Evolutionary conservation across 768 basidiomycete species (phyloP).

Genomic region (Xerocomellus intermedius): DNA sequence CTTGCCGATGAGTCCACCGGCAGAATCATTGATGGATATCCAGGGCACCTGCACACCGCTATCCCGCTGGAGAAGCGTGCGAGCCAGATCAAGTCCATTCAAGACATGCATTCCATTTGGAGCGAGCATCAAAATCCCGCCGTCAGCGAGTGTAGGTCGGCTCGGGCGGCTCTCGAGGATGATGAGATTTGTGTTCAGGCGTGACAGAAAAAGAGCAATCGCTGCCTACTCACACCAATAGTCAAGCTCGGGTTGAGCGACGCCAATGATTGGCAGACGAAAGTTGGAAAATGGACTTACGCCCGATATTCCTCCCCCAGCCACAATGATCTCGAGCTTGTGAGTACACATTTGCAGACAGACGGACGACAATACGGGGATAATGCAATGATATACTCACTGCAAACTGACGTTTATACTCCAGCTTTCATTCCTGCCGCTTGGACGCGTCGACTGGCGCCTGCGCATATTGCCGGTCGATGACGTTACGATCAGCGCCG

Average conservation of each 20-base stretch:
- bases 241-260: neutral
- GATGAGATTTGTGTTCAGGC: constrained; percentile 12
- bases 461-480: constrained; percentile 6
- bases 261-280: neutral
- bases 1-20: constrained; percentile 22
- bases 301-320: constrained; percentile 29
- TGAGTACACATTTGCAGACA: constrained; percentile 13
- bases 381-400: neutral
- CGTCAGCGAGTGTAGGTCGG: constrained; percentile 19
- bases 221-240: constrained; percentile 11
- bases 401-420: constrained; percentile 8
- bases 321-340: constrained; percentile 26
- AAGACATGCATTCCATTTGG: constrained; percentile 31
- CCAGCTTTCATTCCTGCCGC: constrained; percentile 4
- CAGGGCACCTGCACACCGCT: constrained; percentile 20
- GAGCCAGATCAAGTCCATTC: constrained; percentile 26
- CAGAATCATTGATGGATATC: constrained; percentile 22
- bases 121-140: constrained; percentile 29
- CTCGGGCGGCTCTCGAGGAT: constrained; percentile 25
- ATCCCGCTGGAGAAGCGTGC: constrained; percentile 21
- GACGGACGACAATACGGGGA: neutral
- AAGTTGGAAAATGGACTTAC: constrained; percentile 13
- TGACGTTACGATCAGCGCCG: constrained; percentile 1
- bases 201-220: constrained; percentile 27
- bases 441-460: constrained; percentile 17